Conservation (phyloP, 345 rosid genomes). For the Diplotaxis tenuifolia region DNA sequence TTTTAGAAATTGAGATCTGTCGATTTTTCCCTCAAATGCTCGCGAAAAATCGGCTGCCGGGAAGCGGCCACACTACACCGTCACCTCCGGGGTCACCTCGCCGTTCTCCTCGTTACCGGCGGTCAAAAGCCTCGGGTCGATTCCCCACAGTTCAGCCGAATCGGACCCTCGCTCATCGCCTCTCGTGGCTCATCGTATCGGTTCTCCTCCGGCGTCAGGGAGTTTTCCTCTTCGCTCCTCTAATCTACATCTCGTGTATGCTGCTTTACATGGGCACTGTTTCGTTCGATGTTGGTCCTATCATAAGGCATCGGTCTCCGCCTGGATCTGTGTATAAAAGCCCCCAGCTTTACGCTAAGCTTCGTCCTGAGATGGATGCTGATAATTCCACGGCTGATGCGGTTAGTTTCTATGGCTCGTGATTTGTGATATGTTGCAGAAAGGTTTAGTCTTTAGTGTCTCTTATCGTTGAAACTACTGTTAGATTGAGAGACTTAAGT, state of each 20-base stretch:
- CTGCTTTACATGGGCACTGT: slow-evolving; percentile 90
- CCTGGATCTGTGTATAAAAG: slow-evolving; percentile 91
- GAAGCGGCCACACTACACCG: slow-evolving; percentile 91
- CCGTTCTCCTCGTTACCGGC: slow-evolving; percentile 84
- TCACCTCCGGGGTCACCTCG: slow-evolving; percentile 92
- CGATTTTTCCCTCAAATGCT: slow-evolving; percentile 58
- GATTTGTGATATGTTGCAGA: not conserved
- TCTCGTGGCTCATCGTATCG: slow-evolving; percentile 81
- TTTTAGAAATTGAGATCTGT: slow-evolving; percentile 34
- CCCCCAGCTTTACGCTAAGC: slow-evolving; percentile 85
- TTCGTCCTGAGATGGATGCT: slow-evolving; percentile 81
- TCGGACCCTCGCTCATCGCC: slow-evolving; percentile 70
- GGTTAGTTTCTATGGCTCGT: slow-evolving; percentile 32
- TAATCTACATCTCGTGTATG: slow-evolving; percentile 92
- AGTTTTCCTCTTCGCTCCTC: slow-evolving; percentile 85
- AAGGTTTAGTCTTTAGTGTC: not conserved
- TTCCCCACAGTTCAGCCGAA: slow-evolving; percentile 50
- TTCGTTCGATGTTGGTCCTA: slow-evolving; percentile 74
- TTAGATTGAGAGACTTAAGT: slow-evolving; percentile 3
- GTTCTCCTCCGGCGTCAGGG: slow-evolving; percentile 95
- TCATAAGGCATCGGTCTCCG: slow-evolving; percentile 57
- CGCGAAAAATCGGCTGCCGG: slow-evolving; percentile 68
- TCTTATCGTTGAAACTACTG: not conserved
- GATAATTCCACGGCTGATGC: slow-evolving; percentile 94
- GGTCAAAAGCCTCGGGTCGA: slow-evolving; percentile 50